Conservation (phyloP, 2,329 filamentous ascomycete species). For the Claviceps pazoutovae region DNA sequence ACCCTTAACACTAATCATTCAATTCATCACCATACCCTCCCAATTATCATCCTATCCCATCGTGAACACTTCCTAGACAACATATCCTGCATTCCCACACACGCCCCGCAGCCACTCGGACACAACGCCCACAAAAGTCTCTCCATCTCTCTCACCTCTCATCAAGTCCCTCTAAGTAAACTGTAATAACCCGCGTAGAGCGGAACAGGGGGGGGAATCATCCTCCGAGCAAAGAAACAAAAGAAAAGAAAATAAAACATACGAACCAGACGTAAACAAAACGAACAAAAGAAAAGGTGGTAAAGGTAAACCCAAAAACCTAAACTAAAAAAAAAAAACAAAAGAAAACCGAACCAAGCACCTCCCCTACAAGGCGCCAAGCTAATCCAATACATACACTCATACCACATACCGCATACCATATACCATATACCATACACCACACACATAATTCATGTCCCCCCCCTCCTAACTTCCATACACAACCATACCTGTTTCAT, state of each 20-base stretch:
- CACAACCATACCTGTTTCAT: conserved; percentile 22
- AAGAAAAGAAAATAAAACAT: background rate
- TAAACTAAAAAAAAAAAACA: background rate
- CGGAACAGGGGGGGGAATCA: background rate
- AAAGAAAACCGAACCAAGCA: no score
- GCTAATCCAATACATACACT: background rate
- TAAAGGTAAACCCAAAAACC: background rate
- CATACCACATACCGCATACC: background rate
- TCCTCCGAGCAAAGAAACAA: background rate
- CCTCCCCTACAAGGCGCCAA: background rate
- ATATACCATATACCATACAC: background rate
- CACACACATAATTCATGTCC: background rate
- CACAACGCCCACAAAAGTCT: background rate
- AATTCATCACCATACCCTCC: background rate
- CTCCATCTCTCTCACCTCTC: background rate
- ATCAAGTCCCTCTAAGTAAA: background rate
- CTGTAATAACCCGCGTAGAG: background rate
- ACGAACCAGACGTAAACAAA: background rate
- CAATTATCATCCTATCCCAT: background rate
- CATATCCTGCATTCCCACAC: no score
- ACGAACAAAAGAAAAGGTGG: background rate
- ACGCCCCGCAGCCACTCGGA: background rate
- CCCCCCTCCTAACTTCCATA: conserved; percentile 12
- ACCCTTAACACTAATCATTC: background rate
- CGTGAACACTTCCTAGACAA: background rate